Percentiles rank a stretch among this genome's conserved stretches.
Conservation (phyloP, 176 grass and related monocot species). For the Thinopyrum elongatum region DNA sequence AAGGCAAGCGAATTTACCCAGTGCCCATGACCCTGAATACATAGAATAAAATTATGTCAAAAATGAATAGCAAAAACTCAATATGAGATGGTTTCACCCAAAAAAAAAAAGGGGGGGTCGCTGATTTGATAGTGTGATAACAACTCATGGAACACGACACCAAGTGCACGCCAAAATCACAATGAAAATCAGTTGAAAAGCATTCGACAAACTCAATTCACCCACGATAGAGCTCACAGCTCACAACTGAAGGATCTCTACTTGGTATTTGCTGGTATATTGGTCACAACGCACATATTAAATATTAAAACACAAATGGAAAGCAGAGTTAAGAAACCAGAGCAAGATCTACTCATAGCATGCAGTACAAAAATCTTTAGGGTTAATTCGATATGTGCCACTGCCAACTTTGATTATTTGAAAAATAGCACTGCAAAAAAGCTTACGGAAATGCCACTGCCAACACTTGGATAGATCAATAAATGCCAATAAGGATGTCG, state of each 20-base stretch:
- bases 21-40: conserved; percentile 85
- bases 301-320: conserved; percentile 4
- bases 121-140: conserved; percentile 6
- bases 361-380: background rate
- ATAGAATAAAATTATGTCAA: background rate
- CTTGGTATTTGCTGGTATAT: background rate
- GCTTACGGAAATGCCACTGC: background rate
- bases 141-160: background rate
- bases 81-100: background rate
- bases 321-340: background rate
- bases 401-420: background rate
- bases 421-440: background rate
- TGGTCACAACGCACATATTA: background rate
- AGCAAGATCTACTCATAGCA: background rate
- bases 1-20: conserved; percentile 98
- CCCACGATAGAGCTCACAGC: background rate
- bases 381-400: background rate
- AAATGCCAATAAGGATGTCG: background rate
- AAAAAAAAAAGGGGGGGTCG: background rate
- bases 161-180: background rate
- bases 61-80: background rate
- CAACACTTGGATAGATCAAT: background rate
- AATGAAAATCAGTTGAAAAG: conserved; percentile 1
- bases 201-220: background rate
- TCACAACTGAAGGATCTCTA: conserved; percentile 9